Conservation (phyloP, 2,329 filamentous ascomycete species). For the Grosmannia huntii region DNA sequence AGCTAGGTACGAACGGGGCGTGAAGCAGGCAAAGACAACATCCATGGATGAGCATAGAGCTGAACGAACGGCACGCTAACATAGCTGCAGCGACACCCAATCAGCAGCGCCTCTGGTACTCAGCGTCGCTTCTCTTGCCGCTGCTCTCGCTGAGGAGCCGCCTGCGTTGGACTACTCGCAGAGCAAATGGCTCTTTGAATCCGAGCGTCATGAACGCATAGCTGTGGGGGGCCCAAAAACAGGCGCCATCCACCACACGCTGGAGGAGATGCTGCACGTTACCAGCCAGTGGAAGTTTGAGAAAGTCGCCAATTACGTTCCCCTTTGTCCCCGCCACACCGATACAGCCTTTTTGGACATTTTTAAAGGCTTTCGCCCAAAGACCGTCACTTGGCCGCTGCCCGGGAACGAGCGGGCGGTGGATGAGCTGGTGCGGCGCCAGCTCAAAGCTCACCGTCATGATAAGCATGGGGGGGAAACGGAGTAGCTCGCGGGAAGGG, state of each 20-base stretch:
- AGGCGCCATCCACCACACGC: slow-evolving; percentile 16
- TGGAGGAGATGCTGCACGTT: slow-evolving; percentile 18
- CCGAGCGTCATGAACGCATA: slow-evolving; percentile 19
- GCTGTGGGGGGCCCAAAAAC: slow-evolving; percentile 14
- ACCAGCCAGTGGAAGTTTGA: slow-evolving; percentile 16
- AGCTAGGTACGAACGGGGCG: neutral
- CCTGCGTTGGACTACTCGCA: slow-evolving; percentile 9
- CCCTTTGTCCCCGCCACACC: neutral
- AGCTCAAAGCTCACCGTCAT: neutral
- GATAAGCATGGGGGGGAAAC: neutral
- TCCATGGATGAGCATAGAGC: neutral
- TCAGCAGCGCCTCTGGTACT: too few species aligned
- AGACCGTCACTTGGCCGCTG: neutral
- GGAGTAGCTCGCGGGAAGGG: neutral
- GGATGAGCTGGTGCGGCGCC: neutral
- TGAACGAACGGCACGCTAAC: neutral
- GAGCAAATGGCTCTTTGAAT: slow-evolving; percentile 11
- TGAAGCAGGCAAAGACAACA: neutral
- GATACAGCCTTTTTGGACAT: neutral
- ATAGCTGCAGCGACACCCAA: neutral
- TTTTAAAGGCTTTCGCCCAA: neutral
- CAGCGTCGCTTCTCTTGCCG: neutral
- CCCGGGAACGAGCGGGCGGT: neutral
- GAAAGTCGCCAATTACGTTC: slow-evolving; percentile 16
- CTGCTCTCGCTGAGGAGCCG: neutral